phyloP scores from a whole-genome alignment of 495 filamentous ascomycete species.

The Penicillium antarcticum region DNA sequence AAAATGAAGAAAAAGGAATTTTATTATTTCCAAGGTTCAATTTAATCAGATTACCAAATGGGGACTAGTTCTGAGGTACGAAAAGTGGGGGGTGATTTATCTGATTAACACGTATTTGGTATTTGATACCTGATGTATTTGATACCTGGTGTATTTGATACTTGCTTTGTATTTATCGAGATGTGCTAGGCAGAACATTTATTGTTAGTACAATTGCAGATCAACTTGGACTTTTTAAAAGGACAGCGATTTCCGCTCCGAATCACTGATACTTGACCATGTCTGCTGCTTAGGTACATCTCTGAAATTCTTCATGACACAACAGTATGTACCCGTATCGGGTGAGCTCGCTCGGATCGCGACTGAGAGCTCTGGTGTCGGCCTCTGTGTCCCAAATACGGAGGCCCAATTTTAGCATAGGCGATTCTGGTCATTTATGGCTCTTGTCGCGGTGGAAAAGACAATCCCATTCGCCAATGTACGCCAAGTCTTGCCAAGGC shows the following conservation, averaged over 20 bases:
- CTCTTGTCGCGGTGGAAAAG: not conserved
- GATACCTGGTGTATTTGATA: too few species aligned
- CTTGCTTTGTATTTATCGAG: too few species aligned
- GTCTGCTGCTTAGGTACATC: too few species aligned
- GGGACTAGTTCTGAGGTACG: too few species aligned
- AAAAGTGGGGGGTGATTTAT: not conserved
- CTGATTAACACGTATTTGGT: not conserved
- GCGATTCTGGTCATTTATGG: not conserved
- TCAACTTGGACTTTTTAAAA: too few species aligned
- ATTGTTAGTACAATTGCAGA: too few species aligned
- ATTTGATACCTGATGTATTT: too few species aligned
- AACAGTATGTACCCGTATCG: not conserved
- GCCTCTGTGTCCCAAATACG: not conserved
- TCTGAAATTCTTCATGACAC: not conserved
- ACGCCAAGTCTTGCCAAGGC: slow-evolving; percentile 5
- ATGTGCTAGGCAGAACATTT: too few species aligned
- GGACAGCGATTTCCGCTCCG: too few species aligned
- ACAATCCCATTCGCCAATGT: not conserved
- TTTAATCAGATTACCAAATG: slow-evolving; percentile 1
- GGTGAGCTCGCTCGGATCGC: not conserved
- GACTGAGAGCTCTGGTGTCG: not conserved
- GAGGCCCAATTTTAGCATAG: not conserved
- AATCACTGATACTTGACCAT: too few species aligned
- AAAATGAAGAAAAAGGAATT: too few species aligned
- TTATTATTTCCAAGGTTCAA: not conserved